Conservation (phyloP, 306 rosid species). For the Oxytropis ochrocephala region DNA sequence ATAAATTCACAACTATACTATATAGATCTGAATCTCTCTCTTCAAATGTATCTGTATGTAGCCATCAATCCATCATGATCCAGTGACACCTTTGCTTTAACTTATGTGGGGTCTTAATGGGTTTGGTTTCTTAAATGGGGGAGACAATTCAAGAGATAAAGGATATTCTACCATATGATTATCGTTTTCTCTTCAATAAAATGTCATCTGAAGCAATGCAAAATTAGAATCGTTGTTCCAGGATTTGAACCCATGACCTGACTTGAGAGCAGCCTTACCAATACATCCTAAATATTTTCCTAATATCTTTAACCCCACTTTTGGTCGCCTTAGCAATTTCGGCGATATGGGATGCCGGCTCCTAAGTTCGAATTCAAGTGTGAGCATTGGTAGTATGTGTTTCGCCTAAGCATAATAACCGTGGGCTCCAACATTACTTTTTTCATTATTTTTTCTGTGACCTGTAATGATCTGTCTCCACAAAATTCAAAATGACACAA, state of each 20-base stretch:
- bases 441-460: not conserved
- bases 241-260: too few relatives aligned
- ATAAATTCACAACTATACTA: not conserved
- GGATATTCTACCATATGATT: slow-evolving; percentile 13
- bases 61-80: not conserved
- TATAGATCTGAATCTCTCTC: slow-evolving; percentile 11
- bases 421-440: slow-evolving; percentile 26
- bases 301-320: too few relatives aligned
- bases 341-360: too few relatives aligned
- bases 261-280: too few relatives aligned
- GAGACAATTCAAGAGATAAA: slow-evolving; percentile 20
- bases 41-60: slow-evolving; percentile 7
- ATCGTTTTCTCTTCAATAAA: not conserved
- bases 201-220: slow-evolving; percentile 3
- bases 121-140: slow-evolving; percentile 14
- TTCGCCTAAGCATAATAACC: not conserved
- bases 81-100: slow-evolving; percentile 15
- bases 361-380: too few relatives aligned
- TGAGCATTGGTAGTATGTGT: too few relatives aligned
- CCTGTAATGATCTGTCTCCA: slow-evolving; percentile 16
- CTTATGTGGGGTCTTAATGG: slow-evolving; percentile 11
- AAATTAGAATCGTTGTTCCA: too few relatives aligned
- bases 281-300: too few relatives aligned
- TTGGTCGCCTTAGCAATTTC: too few relatives aligned
- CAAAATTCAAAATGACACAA: slow-evolving; percentile 17